These are phyloP conservation scores for Hypoxylon trugodes DNA, from an alignment of 495 filamentous ascomycete genomes.

Conservation along the genomic window DNA sequence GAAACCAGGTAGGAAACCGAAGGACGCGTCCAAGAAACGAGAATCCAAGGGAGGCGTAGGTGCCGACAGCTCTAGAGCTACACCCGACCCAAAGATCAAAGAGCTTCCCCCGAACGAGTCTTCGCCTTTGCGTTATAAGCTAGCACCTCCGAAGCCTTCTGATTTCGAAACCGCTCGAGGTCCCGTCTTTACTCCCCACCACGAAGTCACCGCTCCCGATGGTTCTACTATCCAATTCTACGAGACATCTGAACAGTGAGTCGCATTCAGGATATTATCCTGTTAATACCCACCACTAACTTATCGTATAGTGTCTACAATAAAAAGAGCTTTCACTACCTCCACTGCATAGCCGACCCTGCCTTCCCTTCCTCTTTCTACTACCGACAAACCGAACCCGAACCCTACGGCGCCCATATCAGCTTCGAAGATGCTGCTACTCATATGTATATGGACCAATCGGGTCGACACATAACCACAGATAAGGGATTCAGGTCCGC, in stretches of 20 bases:
- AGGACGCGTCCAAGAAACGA: slow-evolving; percentile 79
- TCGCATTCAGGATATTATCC: slow-evolving; percentile 48
- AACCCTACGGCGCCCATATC: slow-evolving; percentile 81
- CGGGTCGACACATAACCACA: slow-evolving; percentile 70
- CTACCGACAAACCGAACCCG: slow-evolving; percentile 86
- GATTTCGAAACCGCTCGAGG: slow-evolving; percentile 67
- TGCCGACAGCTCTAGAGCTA: slow-evolving; percentile 57
- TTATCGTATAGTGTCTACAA: slow-evolving; percentile 76
- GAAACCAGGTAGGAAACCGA: slow-evolving; percentile 64
- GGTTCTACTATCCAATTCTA: slow-evolving; percentile 63
- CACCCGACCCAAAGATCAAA: slow-evolving; percentile 65
- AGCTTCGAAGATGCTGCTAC: slow-evolving; percentile 91
- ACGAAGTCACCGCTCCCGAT: slow-evolving; percentile 54
- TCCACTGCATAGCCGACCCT: slow-evolving; percentile 88
- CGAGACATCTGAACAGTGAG: slow-evolving; percentile 72
- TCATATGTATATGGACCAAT: slow-evolving; percentile 72
- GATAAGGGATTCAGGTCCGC: slow-evolving; percentile 85
- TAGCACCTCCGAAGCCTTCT: slow-evolving; percentile 63
- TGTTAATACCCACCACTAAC: slow-evolving; percentile 49
- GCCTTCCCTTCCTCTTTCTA: slow-evolving; percentile 86
- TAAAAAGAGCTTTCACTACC: slow-evolving; percentile 90
- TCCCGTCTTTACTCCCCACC: slow-evolving; percentile 62
- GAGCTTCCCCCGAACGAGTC: slow-evolving; percentile 52
- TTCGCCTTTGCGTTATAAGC: slow-evolving; percentile 64
- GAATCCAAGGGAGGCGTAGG: slow-evolving; percentile 68